A percentile compares a stretch with the other conserved stretches of the same genome.
phyloP scores from a whole-genome alignment of 352 stramenopile genomes.

The Globisporangium spinosum region DNA sequence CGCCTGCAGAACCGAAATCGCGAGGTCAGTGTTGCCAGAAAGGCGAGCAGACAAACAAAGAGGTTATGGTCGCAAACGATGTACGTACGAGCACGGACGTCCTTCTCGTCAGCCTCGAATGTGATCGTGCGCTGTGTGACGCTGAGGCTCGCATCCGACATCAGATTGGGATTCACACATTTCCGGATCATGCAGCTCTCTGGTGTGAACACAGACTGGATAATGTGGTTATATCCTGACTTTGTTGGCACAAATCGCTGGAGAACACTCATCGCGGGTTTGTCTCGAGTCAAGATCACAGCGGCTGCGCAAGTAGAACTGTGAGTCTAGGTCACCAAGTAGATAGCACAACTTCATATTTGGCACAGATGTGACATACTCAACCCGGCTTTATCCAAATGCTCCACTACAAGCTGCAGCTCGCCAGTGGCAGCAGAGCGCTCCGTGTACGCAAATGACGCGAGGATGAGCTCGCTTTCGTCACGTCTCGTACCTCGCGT shows the following conservation, averaged over 20 bases:
- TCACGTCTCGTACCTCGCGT: conserved; percentile 17
- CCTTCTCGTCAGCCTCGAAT: conserved; percentile 48
- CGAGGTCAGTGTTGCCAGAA: neutral
- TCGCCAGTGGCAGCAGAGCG: conserved; percentile 35
- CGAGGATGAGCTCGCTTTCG: conserved; percentile 38
- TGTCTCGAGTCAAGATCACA: conserved; percentile 44
- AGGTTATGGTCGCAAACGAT: neutral
- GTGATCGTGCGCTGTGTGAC: conserved; percentile 50
- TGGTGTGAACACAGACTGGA: conserved; percentile 62
- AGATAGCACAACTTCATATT: neutral
- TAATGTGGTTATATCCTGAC: conserved; percentile 67
- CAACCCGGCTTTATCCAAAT: conserved; percentile 41
- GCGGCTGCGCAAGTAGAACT: conserved; percentile 14
- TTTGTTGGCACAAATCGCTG: conserved; percentile 65
- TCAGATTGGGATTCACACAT: conserved; percentile 55
- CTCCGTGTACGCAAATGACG: conserved; percentile 51
- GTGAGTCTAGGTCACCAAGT: neutral
- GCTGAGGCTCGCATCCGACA: conserved; percentile 32
- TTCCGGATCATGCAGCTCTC: conserved; percentile 55
- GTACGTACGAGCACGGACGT: conserved; percentile 42
- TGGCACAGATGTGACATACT: conserved; percentile 19
- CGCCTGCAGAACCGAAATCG: conserved; percentile 26
- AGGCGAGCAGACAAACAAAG: neutral
- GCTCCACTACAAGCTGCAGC: conserved; percentile 48
- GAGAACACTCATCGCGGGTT: conserved; percentile 50